Percentiles rank a stretch among this genome's conserved stretches.
Conservation (phyloP, 371 early-diverging fungal species). For the Syncephalis fuscata region DNA sequence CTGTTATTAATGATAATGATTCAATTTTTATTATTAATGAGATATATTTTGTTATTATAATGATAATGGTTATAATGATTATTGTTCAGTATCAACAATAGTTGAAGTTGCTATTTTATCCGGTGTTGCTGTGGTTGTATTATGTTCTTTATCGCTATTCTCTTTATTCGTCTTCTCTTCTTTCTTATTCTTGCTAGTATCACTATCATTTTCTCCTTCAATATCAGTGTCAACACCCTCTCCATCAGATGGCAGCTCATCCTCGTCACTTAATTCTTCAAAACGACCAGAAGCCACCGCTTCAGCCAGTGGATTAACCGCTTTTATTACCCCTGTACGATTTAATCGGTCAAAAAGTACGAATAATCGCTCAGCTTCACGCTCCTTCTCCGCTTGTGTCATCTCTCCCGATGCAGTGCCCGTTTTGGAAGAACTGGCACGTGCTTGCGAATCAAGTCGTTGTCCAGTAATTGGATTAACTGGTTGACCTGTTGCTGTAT, state of each 20-base stretch:
- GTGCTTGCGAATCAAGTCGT: slow-evolving; percentile 25
- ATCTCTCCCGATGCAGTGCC: slow-evolving; percentile 53
- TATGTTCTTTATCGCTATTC: too few species aligned
- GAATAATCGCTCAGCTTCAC: slow-evolving; percentile 81
- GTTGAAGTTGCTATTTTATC: too few species aligned
- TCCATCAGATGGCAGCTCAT: neutral
- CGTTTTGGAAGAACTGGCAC: slow-evolving; percentile 16
- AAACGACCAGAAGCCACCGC: slow-evolving; percentile 17
- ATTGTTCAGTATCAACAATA: too few species aligned
- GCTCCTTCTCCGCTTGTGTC: slow-evolving; percentile 93
- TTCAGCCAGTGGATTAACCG: slow-evolving; percentile 39
- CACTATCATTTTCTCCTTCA: too few species aligned
- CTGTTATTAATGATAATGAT: too few species aligned
- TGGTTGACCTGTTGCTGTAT: slow-evolving; percentile 4
- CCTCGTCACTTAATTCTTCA: slow-evolving; percentile 1
- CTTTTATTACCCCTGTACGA: slow-evolving; percentile 72
- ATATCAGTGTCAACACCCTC: too few species aligned
- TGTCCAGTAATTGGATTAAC: slow-evolving; percentile 83
- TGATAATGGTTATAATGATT: too few species aligned
- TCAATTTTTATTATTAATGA: too few species aligned
- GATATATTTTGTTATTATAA: too few species aligned
- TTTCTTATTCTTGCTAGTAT: too few species aligned
- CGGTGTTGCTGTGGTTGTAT: too few species aligned
- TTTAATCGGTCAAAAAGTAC: slow-evolving; percentile 86
- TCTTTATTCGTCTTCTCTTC: too few species aligned